Conservation (phyloP, 352 stramenopile species). For the Phytophthora meadii region DNA sequence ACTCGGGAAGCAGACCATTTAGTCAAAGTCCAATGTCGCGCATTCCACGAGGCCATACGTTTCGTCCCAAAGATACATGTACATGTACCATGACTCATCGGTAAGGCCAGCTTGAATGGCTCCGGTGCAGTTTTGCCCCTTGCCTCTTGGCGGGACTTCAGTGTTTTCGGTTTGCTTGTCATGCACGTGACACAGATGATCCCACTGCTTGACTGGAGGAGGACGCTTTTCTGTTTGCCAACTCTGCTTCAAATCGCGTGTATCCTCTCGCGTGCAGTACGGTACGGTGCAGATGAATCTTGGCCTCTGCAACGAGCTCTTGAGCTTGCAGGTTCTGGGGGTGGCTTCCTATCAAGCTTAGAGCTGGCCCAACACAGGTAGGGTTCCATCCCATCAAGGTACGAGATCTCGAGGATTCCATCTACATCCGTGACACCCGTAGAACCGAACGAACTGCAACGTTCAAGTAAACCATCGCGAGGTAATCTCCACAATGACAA, state of each 20-base stretch:
- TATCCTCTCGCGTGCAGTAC: slow-evolving; percentile 30
- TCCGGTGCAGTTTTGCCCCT: no score
- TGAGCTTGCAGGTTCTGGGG: no score
- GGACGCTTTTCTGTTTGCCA: slow-evolving; percentile 30
- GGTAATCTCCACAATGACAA: slow-evolving; percentile 12
- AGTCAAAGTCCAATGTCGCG: slow-evolving; percentile 24
- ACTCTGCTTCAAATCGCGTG: slow-evolving; percentile 32
- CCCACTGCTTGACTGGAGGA: slow-evolving; percentile 38
- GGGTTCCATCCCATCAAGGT: slow-evolving; percentile 32
- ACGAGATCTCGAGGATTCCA: slow-evolving; percentile 22
- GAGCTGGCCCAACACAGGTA: not conserved
- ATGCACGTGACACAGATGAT: slow-evolving; percentile 11
- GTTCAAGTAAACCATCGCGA: slow-evolving; percentile 6
- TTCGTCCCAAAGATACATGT: slow-evolving; percentile 9
- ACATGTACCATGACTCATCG: slow-evolving; percentile 22
- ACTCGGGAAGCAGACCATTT: slow-evolving; percentile 26
- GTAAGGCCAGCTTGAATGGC: not conserved
- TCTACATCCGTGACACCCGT: slow-evolving; percentile 12
- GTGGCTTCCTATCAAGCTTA: slow-evolving; percentile 16
- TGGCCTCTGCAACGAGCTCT: not conserved
- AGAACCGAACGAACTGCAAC: slow-evolving; percentile 4
- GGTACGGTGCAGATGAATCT: slow-evolving; percentile 2
- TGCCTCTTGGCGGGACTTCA: slow-evolving; percentile 15
- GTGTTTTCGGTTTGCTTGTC: slow-evolving; percentile 10
- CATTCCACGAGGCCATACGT: slow-evolving; percentile 25